Conservation (phyloP, 495 filamentous ascomycete genomes). For the Aspergillus campestris region DNA sequence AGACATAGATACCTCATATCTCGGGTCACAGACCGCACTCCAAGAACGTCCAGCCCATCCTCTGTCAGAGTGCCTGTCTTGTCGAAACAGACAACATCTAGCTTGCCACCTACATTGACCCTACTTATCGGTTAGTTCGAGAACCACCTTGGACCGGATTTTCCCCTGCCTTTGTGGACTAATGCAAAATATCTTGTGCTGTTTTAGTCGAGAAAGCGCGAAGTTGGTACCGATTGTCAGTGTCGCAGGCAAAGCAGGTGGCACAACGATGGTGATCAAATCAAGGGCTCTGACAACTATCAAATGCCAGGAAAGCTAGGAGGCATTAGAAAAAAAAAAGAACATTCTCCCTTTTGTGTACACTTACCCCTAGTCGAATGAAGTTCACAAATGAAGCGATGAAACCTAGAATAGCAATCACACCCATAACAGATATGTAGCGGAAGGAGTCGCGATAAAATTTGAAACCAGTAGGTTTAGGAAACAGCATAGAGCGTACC, state of each 20-base stretch:
- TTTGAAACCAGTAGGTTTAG: slow-evolving; percentile 95
- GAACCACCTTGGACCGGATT: background rate
- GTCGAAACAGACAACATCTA: slow-evolving; percentile 96
- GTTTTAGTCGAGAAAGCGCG: slow-evolving; percentile 75
- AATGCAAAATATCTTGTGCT: slow-evolving; percentile 91
- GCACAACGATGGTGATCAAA: slow-evolving; percentile 95
- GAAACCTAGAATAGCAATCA: slow-evolving; percentile 84
- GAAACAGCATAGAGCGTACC: slow-evolving; percentile 97
- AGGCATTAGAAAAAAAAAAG: slow-evolving; percentile 12
- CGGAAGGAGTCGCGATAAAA: slow-evolving; percentile 97
- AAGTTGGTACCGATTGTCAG: slow-evolving; percentile 96
- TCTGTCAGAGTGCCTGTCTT: slow-evolving; percentile 98
- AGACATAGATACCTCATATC: slow-evolving; percentile 34
- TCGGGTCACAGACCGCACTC: slow-evolving; percentile 66
- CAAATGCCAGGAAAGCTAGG: slow-evolving; percentile 68
- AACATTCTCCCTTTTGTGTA: background rate
- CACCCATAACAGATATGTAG: slow-evolving; percentile 94
- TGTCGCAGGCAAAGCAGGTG: slow-evolving; percentile 93
- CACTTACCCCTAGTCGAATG: slow-evolving; percentile 58
- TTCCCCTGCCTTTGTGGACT: slow-evolving; percentile 67
- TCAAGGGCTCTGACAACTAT: slow-evolving; percentile 90
- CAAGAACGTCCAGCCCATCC: slow-evolving; percentile 92
- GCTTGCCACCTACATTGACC: slow-evolving; percentile 91
- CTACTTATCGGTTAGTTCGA: slow-evolving; percentile 22
- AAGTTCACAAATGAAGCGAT: slow-evolving; percentile 90